phyloP scores from a whole-genome alignment of 352 stramenopile genomes.

The Pythium phragmiticola region DNA sequence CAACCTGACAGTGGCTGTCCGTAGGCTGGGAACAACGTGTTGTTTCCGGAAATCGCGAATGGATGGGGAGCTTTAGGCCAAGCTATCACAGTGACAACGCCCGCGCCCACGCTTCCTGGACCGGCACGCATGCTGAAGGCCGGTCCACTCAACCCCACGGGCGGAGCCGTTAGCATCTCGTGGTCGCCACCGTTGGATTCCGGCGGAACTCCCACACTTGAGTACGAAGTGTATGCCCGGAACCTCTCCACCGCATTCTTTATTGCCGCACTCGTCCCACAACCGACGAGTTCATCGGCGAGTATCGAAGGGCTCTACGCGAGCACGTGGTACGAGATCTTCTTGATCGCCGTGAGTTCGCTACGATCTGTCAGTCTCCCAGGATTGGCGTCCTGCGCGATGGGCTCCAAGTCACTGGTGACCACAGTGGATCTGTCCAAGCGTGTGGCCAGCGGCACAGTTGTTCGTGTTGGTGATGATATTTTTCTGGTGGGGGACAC shows the following conservation, averaged over 20 bases:
- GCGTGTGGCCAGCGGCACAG: conserved; percentile 30
- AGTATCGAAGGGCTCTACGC: conserved; percentile 36
- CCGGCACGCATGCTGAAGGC: conserved; percentile 12
- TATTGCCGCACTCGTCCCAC: conserved; percentile 17
- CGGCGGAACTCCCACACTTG: conserved; percentile 34
- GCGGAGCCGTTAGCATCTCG: conserved; percentile 49
- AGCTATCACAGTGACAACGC: conserved; percentile 35
- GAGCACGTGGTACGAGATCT: conserved; percentile 44
- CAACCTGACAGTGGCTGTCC: no score
- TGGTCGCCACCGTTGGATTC: conserved; percentile 54
- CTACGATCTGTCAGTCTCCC: conserved; percentile 18
- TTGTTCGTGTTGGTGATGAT: conserved; percentile 25
- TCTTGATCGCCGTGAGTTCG: conserved; percentile 45
- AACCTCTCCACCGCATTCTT: conserved; percentile 32
- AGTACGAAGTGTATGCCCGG: conserved; percentile 40
- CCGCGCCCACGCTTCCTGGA: conserved; percentile 33
- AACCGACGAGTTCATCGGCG: conserved; percentile 13
- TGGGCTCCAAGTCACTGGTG: conserved; percentile 31
- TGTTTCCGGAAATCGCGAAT: conserved; percentile 29
- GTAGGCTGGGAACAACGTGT: conserved; percentile 48
- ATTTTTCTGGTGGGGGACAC: conserved; percentile 43
- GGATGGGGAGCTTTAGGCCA: conserved; percentile 49
- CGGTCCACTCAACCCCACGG: conserved; percentile 26
- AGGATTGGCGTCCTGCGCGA: conserved; percentile 39
- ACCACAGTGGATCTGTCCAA: conserved; percentile 42